A percentile compares a stretch with the other conserved stretches of the same genome.
phyloP scores from a whole-genome alignment of 352 stramenopile genomes.

The Peronosclerospora sorghi region DNA sequence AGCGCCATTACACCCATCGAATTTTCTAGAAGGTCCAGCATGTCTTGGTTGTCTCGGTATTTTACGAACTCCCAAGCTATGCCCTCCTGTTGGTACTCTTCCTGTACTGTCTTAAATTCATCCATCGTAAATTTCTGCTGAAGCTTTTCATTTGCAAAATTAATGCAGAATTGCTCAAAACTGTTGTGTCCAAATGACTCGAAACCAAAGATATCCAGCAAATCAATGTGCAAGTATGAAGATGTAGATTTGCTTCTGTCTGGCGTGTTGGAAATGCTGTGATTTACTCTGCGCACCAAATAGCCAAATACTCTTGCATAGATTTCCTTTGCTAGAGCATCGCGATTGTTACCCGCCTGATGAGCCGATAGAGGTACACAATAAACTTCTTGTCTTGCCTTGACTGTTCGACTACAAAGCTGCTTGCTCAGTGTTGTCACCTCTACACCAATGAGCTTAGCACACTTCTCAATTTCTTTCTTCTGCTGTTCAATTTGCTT shows the following conservation, averaged over 20 bases:
- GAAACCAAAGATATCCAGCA: conserved; percentile 97
- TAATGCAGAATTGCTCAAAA: conserved; percentile 95
- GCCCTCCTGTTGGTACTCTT: conserved; percentile 67
- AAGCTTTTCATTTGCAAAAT: conserved; percentile 92
- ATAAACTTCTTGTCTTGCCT: conserved; percentile 75
- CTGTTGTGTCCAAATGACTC: conserved; percentile 90
- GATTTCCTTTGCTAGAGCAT: conserved; percentile 92
- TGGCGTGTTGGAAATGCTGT: conserved; percentile 59
- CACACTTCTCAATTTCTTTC: conserved; percentile 47
- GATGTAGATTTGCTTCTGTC: conserved; percentile 15
- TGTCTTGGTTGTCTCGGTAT: conserved; percentile 86
- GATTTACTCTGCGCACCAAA: conserved; percentile 84
- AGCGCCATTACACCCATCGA: conserved; percentile 84
- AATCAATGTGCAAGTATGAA: conserved; percentile 81
- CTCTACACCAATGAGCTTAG: conserved; percentile 59
- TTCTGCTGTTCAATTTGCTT: conserved; percentile 41
- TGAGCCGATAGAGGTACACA: conserved; percentile 58
- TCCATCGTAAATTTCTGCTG: conserved; percentile 87
- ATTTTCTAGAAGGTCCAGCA: conserved; percentile 84
- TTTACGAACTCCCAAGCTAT: conserved; percentile 73
- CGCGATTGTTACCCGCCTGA: conserved; percentile 80
- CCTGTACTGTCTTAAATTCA: conserved; percentile 81
- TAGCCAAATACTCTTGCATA: conserved; percentile 92
- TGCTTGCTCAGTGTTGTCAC: conserved; percentile 48
- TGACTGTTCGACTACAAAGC: conserved; percentile 74